Base-by-base conservation (phyloP, 257 asterid species). In the Scutellaria galericulata region DNA sequence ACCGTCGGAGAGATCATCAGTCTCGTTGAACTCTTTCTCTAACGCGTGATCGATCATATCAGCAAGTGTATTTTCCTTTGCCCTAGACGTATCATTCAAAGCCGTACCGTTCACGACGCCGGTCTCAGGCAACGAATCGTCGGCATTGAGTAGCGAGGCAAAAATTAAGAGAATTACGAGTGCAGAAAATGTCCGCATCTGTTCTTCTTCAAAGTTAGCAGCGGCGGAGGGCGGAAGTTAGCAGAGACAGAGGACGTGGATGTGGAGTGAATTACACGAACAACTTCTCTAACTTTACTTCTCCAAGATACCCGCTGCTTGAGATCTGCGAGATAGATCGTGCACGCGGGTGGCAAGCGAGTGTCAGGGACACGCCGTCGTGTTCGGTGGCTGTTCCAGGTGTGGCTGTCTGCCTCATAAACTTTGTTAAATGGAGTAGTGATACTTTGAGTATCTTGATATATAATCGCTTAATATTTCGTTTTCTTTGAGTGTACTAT, bases 1-100 rank as follows among this genome's bases (percentile, higher is more conserved):
- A 87, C 94, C 96, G 70, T 75, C 83, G n/a, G 91, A 54, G 63
- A 82, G 83, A 59, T 91, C 96, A 48, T 89, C 87, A 44, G 89
- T 89, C 70, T 87, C 94, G 68, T 85, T 87, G 78, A 91, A 91
- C 87, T 91, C 96, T 60, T 87, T 91, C 60, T 86, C 89, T 80
- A 89, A 77, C 53, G 96, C 97, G 67, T 87, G 79, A 71, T 86
- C 90, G 55, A 91, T 68, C 64, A 85, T 83, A 50, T 86, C 89
- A 5, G 91, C 96, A 12, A 89, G 63, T 71, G 88, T 84, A 41
- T 72, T 74, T 9, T 81, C 92, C 78, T 84, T 84, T 12, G 79
- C 68, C 52, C 59, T 72, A 54, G 87, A 56, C 55, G 82, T 72
- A 71, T 74, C 85, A 9, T 72, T 75, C 13, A 63, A 69, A 60